These are phyloP conservation scores for Xylaria palmicola DNA, from an alignment of 495 filamentous ascomycete genomes.

Conservation along the genomic window DNA sequence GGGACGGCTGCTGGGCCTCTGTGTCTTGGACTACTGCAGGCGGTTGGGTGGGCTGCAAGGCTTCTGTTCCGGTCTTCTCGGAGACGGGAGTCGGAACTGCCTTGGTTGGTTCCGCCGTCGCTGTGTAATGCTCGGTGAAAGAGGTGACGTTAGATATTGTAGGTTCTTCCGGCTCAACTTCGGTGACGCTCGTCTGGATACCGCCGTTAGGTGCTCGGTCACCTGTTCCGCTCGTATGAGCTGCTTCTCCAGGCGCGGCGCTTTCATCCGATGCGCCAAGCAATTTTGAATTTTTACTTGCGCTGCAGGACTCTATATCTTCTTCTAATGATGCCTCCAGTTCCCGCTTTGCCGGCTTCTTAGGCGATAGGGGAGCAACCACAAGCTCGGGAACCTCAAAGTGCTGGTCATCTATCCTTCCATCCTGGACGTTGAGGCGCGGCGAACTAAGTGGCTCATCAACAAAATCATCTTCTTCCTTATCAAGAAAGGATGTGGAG, in stretches of 20 bases:
- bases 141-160: background rate
- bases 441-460: constrained; percentile 67
- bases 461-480: constrained; percentile 67
- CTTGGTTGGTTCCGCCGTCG: background rate
- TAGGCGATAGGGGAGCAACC: constrained; percentile 51
- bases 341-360: constrained; percentile 30
- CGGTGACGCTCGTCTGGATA: background rate
- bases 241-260: background rate
- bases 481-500: constrained; percentile 45
- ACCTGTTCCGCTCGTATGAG: background rate
- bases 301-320: background rate
- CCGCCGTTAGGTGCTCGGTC: background rate
- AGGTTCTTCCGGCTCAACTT: background rate
- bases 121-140: background rate
- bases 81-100: background rate
- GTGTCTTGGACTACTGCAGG: background rate
- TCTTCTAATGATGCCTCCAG: background rate
- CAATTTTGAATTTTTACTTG: background rate
- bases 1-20: background rate
- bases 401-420: constrained; percentile 34
- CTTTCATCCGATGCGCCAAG: background rate
- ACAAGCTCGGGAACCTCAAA: constrained; percentile 46
- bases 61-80: background rate
- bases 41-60: background rate
- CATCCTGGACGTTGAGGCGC: constrained; percentile 44